Evolutionary conservation across 2,329 filamentous ascomycete genomes (phyloP).

Genomic region (Arthrobotrys sinensis): DNA sequence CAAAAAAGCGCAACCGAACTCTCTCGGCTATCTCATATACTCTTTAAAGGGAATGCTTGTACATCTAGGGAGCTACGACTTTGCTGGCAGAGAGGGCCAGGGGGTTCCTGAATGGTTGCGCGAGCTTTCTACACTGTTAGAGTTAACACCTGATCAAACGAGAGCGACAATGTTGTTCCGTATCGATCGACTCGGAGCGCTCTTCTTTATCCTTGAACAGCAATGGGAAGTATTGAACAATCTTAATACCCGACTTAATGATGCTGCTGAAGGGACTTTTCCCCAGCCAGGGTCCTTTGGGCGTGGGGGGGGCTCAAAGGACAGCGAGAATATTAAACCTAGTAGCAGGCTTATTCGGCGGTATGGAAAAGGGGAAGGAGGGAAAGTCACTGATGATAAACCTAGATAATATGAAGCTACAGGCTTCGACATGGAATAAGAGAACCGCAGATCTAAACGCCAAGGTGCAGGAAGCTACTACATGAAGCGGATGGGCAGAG

Average conservation of each 20-base stretch:
- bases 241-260: not conserved
- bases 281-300: not conserved
- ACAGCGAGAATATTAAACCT: not conserved
- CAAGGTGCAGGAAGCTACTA: not conserved
- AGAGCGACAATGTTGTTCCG: not conserved
- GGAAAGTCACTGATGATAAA: not conserved
- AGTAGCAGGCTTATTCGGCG: not conserved
- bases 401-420: not conserved
- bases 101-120: not conserved
- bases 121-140: too few species aligned
- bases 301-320: too few species aligned
- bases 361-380: not conserved
- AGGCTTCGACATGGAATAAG: not conserved
- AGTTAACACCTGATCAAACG: not conserved
- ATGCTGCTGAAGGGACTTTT: not conserved
- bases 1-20: not conserved
- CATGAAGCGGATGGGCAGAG: not conserved
- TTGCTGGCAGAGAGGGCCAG: not conserved
- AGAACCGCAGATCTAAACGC: not conserved
- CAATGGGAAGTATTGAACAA: not conserved
- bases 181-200: too few species aligned
- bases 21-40: slow-evolving; percentile 4
- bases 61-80: not conserved
- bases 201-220: too few species aligned
- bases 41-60: not conserved